Conservation (phyloP, 768 basidiomycete species). For the Strobilomyces dryophilus region DNA sequence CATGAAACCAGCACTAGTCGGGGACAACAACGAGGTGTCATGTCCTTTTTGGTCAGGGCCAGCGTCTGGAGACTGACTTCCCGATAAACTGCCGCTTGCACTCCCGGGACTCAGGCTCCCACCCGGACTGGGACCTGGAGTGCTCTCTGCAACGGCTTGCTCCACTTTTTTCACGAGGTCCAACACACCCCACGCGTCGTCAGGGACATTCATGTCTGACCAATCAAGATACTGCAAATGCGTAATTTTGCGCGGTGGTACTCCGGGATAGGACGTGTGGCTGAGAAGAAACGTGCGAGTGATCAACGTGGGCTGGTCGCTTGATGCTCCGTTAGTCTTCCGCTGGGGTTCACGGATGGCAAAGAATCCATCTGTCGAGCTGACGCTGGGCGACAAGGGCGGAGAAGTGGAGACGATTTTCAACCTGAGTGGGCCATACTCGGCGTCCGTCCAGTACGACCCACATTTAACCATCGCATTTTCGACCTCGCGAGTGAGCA, state of each 20-base stretch:
- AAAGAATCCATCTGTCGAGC: slow-evolving; percentile 34
- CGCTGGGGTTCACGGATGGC: slow-evolving; percentile 25
- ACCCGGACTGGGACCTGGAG: slow-evolving; percentile 29
- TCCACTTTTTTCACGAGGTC: slow-evolving; percentile 71
- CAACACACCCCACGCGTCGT: slow-evolving; percentile 72
- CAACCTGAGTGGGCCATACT: slow-evolving; percentile 70
- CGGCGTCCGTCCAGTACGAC: slow-evolving; percentile 73
- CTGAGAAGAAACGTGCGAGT: slow-evolving; percentile 66
- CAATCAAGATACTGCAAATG: slow-evolving; percentile 94
- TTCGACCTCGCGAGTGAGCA: slow-evolving; percentile 93
- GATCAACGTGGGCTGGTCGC: slow-evolving; percentile 33
- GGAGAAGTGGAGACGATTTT: slow-evolving; percentile 47
- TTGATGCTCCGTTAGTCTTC: slow-evolving; percentile 7
- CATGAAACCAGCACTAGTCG: slow-evolving; percentile 7
- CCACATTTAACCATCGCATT: slow-evolving; percentile 88
- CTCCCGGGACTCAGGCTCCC: slow-evolving; percentile 20
- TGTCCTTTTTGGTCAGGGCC: slow-evolving; percentile 1
- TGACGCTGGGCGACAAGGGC: slow-evolving; percentile 13
- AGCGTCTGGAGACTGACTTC: slow-evolving; percentile 16
- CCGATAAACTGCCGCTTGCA: slow-evolving; percentile 11
- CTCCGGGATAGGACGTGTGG: slow-evolving; percentile 55
- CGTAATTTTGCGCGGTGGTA: slow-evolving; percentile 61
- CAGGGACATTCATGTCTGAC: slow-evolving; percentile 96
- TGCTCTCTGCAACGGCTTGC: slow-evolving; percentile 24
- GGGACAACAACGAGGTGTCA: slow-evolving; percentile 13